A percentile compares a stretch with the other conserved stretches of the same genome.
These are phyloP conservation scores for Monilinia polystroma DNA, from an alignment of 2,329 filamentous ascomycete species.

Conservation along the genomic window DNA sequence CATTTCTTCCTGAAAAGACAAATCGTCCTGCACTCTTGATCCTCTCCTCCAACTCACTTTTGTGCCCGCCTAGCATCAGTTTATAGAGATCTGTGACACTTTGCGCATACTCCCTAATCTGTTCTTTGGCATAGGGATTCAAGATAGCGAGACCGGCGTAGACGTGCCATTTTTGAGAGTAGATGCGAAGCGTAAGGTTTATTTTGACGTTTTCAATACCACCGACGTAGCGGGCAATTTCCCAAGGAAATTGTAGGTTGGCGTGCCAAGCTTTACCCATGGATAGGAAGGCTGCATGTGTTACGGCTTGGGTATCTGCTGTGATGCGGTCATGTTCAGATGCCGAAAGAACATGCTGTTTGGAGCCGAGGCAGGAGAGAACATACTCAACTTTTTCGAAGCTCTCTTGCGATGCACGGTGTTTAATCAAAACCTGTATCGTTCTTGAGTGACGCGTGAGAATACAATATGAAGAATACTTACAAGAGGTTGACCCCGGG, in stretches of 20 bases:
- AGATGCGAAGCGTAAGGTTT: slow-evolving; percentile 95
- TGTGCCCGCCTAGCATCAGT: slow-evolving; percentile 86
- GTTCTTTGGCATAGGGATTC: slow-evolving; percentile 86
- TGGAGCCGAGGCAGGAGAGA: slow-evolving; percentile 79
- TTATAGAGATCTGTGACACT: slow-evolving; percentile 95
- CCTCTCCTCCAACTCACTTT: slow-evolving; percentile 68
- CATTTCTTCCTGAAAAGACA: slow-evolving; percentile 57
- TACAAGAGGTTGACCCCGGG: slow-evolving; percentile 85
- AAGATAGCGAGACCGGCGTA: slow-evolving; percentile 96
- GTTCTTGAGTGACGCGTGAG: slow-evolving; percentile 12
- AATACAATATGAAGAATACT: slow-evolving; percentile 20
- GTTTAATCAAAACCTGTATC: slow-evolving; percentile 74
- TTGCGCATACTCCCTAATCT: slow-evolving; percentile 91
- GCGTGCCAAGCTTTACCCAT: slow-evolving; percentile 99
- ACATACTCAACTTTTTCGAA: slow-evolving; percentile 78
- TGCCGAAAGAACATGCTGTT: slow-evolving; percentile 83
- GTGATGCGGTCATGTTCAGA: slow-evolving; percentile 94
- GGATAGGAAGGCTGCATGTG: slow-evolving; percentile 91
- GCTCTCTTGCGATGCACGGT: slow-evolving; percentile 76
- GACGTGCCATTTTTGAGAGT: slow-evolving; percentile 98
- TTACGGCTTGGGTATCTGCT: slow-evolving; percentile 96
- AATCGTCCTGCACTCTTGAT: slow-evolving; percentile 77
- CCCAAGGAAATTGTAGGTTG: slow-evolving; percentile 95
- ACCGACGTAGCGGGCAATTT: slow-evolving; percentile 89
- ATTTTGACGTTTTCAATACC: slow-evolving; percentile 99